Conservation (phyloP, 2,329 filamentous ascomycete species). For the Penicillium sp. region DNA sequence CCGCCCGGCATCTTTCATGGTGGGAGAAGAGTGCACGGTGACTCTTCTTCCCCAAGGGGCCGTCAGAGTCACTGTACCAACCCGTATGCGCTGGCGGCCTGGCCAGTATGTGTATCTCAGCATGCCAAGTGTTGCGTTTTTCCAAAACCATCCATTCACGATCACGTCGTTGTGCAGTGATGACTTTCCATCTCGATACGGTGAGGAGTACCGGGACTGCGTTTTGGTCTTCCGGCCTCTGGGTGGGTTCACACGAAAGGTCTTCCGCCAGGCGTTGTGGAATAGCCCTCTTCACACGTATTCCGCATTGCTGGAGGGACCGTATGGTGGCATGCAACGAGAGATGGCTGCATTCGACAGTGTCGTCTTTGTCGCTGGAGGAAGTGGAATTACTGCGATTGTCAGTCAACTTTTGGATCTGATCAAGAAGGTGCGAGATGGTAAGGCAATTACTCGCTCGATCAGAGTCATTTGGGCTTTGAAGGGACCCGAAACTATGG, state of each 20-base stretch:
- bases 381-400: conserved; percentile 88
- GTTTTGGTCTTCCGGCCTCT: conserved; percentile 89
- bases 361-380: conserved; percentile 85
- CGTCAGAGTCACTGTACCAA: conserved; percentile 93
- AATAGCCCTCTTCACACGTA: conserved; percentile 90
- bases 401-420: conserved; percentile 86
- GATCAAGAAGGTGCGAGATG: conserved; percentile 94
- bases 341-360: conserved; percentile 90
- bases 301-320: conserved; percentile 84
- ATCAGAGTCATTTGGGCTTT: conserved; percentile 92
- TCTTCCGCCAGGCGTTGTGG: conserved; percentile 73
- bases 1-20: conserved; percentile 65
- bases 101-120: conserved; percentile 93
- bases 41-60: conserved; percentile 86
- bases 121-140: conserved; percentile 83
- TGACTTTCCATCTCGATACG: conserved; percentile 88
- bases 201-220: conserved; percentile 80
- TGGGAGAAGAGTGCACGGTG: conserved; percentile 86
- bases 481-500: conserved; percentile 85
- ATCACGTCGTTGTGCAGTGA: conserved; percentile 88
- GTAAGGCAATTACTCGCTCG: conserved; percentile 84
- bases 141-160: conserved; percentile 94
- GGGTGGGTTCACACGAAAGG: conserved; percentile 78
- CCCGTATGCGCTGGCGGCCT: conserved; percentile 84
- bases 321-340: conserved; percentile 89